phyloP scores from a whole-genome alignment of 139 green algal genomes.

The Micractinium sp. region DNA sequence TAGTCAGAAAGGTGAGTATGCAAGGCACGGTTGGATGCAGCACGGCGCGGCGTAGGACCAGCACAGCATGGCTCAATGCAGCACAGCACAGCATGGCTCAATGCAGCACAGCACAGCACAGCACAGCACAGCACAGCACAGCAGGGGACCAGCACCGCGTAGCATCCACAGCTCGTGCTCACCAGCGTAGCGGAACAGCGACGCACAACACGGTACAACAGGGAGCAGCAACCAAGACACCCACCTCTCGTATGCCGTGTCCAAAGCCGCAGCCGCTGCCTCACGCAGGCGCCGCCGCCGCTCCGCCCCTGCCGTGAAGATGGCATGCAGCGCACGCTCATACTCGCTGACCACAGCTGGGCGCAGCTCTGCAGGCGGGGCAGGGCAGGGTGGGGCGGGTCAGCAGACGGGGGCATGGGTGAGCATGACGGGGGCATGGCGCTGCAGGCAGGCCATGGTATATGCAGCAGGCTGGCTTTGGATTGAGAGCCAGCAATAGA shows the following conservation, averaged over 20 bases:
- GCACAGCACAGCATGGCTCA: no score
- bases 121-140: no score
- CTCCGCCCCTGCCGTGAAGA: conserved; percentile 79
- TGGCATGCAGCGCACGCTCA: conserved; percentile 63
- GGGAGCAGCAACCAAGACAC: conserved; percentile 26
- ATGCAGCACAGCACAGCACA: no score
- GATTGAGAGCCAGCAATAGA: neutral
- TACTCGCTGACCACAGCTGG: conserved; percentile 66
- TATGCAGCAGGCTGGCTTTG: neutral
- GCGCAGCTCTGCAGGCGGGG: conserved; percentile 56
- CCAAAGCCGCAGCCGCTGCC: conserved; percentile 34
- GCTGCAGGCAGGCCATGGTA: neutral
- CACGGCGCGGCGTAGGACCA: neutral
- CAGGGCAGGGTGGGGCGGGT: neutral
- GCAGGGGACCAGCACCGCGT: no score
- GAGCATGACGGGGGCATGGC: neutral
- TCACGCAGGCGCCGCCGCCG: conserved; percentile 67
- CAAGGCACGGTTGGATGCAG: no score
- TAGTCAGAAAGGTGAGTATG: no score
- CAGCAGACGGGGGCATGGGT: neutral
- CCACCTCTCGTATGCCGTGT: conserved; percentile 44
- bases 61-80: neutral
- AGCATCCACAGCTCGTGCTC: no score
- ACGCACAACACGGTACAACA: no score
- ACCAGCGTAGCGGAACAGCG: neutral